phyloP scores from a whole-genome alignment of 306 rosid species.

The Pueraria montana region DNA sequence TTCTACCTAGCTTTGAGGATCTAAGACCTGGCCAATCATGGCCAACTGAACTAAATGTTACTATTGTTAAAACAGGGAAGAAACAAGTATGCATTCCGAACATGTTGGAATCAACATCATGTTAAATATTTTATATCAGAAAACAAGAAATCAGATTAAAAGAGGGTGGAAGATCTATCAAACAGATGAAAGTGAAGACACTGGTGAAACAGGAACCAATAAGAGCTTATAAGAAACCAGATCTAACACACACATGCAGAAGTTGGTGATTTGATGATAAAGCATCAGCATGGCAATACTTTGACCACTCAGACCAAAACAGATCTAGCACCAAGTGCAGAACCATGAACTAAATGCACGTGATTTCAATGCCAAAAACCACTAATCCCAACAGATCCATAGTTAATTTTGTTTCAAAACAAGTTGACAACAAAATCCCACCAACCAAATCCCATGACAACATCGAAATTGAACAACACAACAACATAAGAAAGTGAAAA shows the following conservation, averaged over 20 bases:
- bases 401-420: slow-evolving; percentile 32
- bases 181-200: slow-evolving; percentile 9
- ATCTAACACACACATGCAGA: slow-evolving; percentile 52
- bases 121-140: not conserved
- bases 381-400: slow-evolving; percentile 55
- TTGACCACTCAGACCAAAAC: slow-evolving; percentile 47
- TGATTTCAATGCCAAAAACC: slow-evolving; percentile 22
- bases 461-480: not conserved
- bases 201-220: not conserved
- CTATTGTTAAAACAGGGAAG: not conserved
- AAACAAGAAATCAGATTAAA: slow-evolving; percentile 16
- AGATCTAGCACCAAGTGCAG: slow-evolving; percentile 55
- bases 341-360: slow-evolving; percentile 21
- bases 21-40: slow-evolving; percentile 10
- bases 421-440: slow-evolving; percentile 30
- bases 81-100: slow-evolving; percentile 6
- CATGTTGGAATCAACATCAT: slow-evolving; percentile 13
- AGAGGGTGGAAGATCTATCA: slow-evolving; percentile 12
- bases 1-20: slow-evolving; percentile 17
- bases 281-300: slow-evolving; percentile 22
- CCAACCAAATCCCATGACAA: slow-evolving; percentile 21
- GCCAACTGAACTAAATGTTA: slow-evolving; percentile 20
- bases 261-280: slow-evolving; percentile 18
- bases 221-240: slow-evolving; percentile 45
- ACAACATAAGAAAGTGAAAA: slow-evolving; percentile 31